Evolutionary conservation across 805 yeast genomes (phyloP).

Genomic region (Saccharomycopsis sp.): DNA sequence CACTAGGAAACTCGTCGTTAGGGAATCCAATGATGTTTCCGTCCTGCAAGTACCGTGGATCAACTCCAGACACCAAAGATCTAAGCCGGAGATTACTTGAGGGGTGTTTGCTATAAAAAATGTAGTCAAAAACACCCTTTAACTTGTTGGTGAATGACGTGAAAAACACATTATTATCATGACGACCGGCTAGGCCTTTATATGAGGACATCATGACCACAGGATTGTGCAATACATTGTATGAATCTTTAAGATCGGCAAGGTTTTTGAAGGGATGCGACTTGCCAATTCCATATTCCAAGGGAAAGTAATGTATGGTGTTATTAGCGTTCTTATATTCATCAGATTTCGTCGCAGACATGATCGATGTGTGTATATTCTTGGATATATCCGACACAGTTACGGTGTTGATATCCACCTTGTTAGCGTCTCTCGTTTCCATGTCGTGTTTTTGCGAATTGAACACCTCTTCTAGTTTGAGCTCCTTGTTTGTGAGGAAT

Average conservation of each 20-base stretch:
- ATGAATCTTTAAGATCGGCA: background rate
- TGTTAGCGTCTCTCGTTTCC: slow-evolving; percentile 13
- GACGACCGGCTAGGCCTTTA: slow-evolving; percentile 22
- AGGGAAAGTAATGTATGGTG: slow-evolving; percentile 22
- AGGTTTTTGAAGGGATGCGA: background rate
- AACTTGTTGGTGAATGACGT: slow-evolving; percentile 33
- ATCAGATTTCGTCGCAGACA: slow-evolving; percentile 1
- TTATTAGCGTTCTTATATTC: slow-evolving; percentile 1
- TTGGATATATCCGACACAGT: background rate
- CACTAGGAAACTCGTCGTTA: slow-evolving; percentile 41
- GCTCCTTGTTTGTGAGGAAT: slow-evolving; percentile 22
- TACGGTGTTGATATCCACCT: background rate
- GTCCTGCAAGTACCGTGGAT: slow-evolving; percentile 26
- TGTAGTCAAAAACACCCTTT: slow-evolving; percentile 37
- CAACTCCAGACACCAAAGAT: slow-evolving; percentile 34
- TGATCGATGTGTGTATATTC: background rate
- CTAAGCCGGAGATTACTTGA: slow-evolving; percentile 25
- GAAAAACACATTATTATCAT: slow-evolving; percentile 23
- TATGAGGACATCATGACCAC: slow-evolving; percentile 27
- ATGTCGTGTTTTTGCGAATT: slow-evolving; percentile 8
- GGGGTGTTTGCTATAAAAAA: slow-evolving; percentile 30
- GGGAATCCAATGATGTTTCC: slow-evolving; percentile 32
- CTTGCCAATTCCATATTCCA: slow-evolving; percentile 22
- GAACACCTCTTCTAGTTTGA: slow-evolving; percentile 5
- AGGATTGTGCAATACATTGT: background rate